Base-by-base conservation (phyloP, 768 basidiomycete genomes). In the Russula griseocarnosa region DNA sequence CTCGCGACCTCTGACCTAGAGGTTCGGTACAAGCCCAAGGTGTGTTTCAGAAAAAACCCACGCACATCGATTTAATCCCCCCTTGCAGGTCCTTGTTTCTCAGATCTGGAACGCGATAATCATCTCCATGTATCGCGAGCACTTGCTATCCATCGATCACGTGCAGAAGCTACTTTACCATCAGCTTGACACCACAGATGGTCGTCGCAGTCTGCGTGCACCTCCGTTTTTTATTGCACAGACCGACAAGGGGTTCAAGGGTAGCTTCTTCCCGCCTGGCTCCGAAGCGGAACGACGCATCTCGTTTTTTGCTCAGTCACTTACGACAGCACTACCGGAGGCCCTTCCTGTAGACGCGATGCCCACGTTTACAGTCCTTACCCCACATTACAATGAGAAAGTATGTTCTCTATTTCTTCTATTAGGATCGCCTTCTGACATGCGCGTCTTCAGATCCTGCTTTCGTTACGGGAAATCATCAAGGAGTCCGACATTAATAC, bases 41-140 rank as follows among this genome's bases (percentile, higher is more conserved):
- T 92, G 62, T n/a, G 81, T 72, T 26, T 55, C 34, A 22, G 16
- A 40, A 14, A 10, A 18, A 5, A 20, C 36, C 36, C 18, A 26
- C n/a, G 3, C 13, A n/a, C 32, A n/a, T 32, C 0, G 16, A 38
- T 18, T 40, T 8, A 24, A 40, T 28, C 14, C 44, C 11, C 60
- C 8, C 20, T 22, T 18, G 55, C 30, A 94, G 92, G 94, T 99
- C 44, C 83, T 99, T 46, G 96, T 99, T 50, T 97, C 95, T 18
- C 97, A 98, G 76, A 95, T 99, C 60, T 98, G 97, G 97, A 99
- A 99, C 73, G 97, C 97, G 26, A 88, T 99, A 77, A 97, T 99
- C 77, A 98, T 99, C 69, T 98, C 96, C 16, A 99, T 99, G 97
- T 99, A 98, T 76, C 88, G 97, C 72, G 97, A 99, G 74, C 97